Evolutionary conservation across 331 rosid species (phyloP), one percentile per base, ranked within the genome.

Genomic region (Malus hybrid): DNA sequence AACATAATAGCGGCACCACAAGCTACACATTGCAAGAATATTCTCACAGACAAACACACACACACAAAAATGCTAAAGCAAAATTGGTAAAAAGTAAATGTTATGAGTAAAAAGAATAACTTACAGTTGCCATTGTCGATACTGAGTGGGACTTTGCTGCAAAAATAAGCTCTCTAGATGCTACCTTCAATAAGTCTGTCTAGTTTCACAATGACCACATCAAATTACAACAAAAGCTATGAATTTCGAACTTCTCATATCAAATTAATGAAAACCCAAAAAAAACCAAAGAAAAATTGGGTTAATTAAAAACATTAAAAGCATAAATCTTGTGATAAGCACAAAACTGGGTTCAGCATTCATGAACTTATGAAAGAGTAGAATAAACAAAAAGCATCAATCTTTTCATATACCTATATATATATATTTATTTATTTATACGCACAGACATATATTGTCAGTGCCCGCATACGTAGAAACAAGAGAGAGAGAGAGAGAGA

Each of bases 101-200:
- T 66, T 3, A 4, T 2, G 71, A 2, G 18, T 29, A 18, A 5
- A 13, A 24, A 34, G 63, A 16, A 20, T 0, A 81, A 78, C 97
- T 83, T 77, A 91, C 97, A 61, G 72, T 19, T 11, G 89, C 85
- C 90, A 87, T 88, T 13, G 94, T 7, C 0, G 96, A 89, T 1
- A 84, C 55, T 1, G 93, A 77, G n/a, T 79, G 90, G 1, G 80
- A 72, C 76, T 83, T 83, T 10, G 93, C 72, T 0, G 88, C 81
- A 42, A 78, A 75, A 68, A 77, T 28, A 3, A 93, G 85, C 56
- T 87, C 83, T 29, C 90, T 75, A 73, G 97, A 84, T 36, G 94
- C 88, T 42, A 79, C 89, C 89, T 87, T 88, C 77, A 93, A 88
- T 57, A 84, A 76, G 82, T 83, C 96, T 93, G 96, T 76, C 89